Evolutionary conservation across 352 stramenopile species (phyloP).

Genomic region (Poterioochromonas sp.): DNA sequence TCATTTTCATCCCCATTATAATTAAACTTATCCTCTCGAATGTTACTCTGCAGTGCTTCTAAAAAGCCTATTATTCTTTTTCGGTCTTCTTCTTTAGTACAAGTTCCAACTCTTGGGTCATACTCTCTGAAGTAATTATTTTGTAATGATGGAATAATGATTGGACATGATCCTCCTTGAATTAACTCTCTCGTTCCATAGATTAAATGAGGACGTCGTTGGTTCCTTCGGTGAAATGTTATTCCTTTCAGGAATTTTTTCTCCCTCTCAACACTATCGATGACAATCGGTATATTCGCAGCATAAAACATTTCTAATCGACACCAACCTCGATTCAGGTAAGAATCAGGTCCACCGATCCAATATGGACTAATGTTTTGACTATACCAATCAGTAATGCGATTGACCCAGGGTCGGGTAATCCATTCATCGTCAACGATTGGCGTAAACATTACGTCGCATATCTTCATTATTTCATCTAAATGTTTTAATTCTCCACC

Average conservation of each 20-base stretch:
- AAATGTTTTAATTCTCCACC: neutral
- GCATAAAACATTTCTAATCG: constrained; percentile 23
- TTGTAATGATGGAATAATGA: neutral
- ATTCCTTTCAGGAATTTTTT: neutral
- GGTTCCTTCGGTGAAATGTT: too few relatives aligned
- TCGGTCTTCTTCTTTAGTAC: neutral
- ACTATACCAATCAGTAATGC: neutral
- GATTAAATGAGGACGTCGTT: constrained; percentile 14
- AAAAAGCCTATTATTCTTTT: neutral
- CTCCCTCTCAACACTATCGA: neutral
- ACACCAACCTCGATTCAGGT: constrained; percentile 20
- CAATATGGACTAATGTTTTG: neutral
- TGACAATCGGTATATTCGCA: neutral
- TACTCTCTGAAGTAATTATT: neutral
- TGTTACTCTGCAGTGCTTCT: neutral
- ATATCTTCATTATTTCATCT: neutral
- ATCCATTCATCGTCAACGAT: neutral
- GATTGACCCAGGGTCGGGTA: too few relatives aligned
- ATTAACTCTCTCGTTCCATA: constrained; percentile 2
- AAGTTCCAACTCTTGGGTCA: neutral
- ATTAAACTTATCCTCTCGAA: neutral
- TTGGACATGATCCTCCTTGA: neutral
- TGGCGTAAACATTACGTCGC: constrained; percentile 12
- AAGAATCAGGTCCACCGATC: neutral
- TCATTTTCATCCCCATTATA: neutral